These are phyloP conservation scores for Peniophora sp. DNA, from an alignment of 1,284 basidiomycete species.

Conservation along the genomic window DNA sequence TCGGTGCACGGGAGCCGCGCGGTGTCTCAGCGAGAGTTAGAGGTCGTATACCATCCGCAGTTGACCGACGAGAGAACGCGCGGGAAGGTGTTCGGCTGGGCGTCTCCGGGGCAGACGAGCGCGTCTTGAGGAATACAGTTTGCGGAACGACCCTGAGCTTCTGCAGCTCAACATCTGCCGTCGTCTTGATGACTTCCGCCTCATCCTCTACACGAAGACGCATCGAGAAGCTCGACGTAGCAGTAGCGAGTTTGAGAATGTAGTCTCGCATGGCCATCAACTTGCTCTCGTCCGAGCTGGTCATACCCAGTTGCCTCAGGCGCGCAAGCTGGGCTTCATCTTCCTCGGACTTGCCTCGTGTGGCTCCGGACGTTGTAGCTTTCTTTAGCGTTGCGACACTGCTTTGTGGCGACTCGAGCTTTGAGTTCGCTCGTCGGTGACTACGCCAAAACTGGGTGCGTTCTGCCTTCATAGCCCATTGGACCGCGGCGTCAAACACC, in stretches of 20 bases:
- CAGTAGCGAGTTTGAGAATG: slow-evolving; percentile 75
- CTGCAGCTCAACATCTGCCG: slow-evolving; percentile 63
- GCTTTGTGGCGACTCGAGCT: slow-evolving; percentile 60
- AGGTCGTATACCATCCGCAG: slow-evolving; percentile 28
- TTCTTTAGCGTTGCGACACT: slow-evolving; percentile 58
- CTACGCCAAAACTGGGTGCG: slow-evolving; percentile 72
- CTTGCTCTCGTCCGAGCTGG: slow-evolving; percentile 70
- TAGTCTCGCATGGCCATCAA: slow-evolving; percentile 83
- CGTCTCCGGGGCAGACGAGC: slow-evolving; percentile 29
- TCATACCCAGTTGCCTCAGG: slow-evolving; percentile 80
- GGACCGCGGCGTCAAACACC: slow-evolving; percentile 79
- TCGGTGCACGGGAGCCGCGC: slow-evolving; percentile 35
- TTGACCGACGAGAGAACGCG: slow-evolving; percentile 26
- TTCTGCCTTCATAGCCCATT: slow-evolving; percentile 81
- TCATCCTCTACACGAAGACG: slow-evolving; percentile 55
- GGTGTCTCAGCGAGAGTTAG: slow-evolving; percentile 35
- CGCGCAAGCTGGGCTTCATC: slow-evolving; percentile 70
- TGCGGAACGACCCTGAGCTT: slow-evolving; percentile 90
- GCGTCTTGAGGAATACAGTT: slow-evolving; percentile 83
- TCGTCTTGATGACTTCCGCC: slow-evolving; percentile 57
- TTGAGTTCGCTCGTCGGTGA: slow-evolving; percentile 35
- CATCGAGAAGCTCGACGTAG: slow-evolving; percentile 56
- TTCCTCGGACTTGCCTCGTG: slow-evolving; percentile 61
- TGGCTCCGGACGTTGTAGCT: slow-evolving; percentile 33
- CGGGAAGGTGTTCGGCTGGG: slow-evolving; percentile 19